A percentile compares a stretch with the other conserved stretches of the same genome.
These are phyloP conservation scores for Gnomoniopsis sp. DNA, from an alignment of 2,329 filamentous ascomycete genomes.

Conservation along the genomic window DNA sequence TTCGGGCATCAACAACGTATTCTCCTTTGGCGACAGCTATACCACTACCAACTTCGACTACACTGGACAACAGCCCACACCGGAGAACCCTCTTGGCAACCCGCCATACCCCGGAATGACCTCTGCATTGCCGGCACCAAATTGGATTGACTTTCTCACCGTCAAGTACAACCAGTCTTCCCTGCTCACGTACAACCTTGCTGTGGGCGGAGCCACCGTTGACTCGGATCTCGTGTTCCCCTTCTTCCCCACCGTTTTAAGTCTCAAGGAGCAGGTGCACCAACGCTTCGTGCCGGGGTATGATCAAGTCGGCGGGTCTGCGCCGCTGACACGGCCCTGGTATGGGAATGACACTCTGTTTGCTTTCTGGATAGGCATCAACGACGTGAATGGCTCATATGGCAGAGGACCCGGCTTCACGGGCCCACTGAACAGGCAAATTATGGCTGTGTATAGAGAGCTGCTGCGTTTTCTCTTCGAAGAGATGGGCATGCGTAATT, in stretches of 20 bases:
- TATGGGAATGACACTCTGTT: conserved; percentile 37
- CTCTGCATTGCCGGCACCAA: conserved; percentile 41
- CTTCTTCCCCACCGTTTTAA: conserved; percentile 43
- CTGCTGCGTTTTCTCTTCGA: conserved; percentile 43
- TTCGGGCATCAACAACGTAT: conserved; percentile 36
- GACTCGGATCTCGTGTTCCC: conserved; percentile 49
- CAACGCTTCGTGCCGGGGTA: conserved; percentile 36
- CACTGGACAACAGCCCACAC: conserved; percentile 42
- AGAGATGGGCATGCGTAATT: conserved; percentile 48
- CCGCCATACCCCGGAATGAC: conserved; percentile 51
- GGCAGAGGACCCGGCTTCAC: conserved; percentile 26
- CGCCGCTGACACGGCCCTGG: conserved; percentile 36
- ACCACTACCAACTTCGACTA: conserved; percentile 46
- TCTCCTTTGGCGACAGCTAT: conserved; percentile 30
- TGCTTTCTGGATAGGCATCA: conserved; percentile 52
- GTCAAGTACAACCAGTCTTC: conserved; percentile 43
- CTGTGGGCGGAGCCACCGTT: conserved; percentile 51
- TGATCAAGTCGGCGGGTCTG: conserved; percentile 20
- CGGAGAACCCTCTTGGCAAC: conserved; percentile 59
- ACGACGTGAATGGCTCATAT: conserved; percentile 51
- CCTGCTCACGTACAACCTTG: conserved; percentile 50
- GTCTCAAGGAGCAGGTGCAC: conserved; percentile 47
- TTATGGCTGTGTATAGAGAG: conserved; percentile 37
- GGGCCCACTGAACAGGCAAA: conserved; percentile 30
- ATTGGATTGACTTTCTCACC: conserved; percentile 50